Conservation (phyloP, 164 flowering plant genomes). For the Dillenia turbinata region DNA sequence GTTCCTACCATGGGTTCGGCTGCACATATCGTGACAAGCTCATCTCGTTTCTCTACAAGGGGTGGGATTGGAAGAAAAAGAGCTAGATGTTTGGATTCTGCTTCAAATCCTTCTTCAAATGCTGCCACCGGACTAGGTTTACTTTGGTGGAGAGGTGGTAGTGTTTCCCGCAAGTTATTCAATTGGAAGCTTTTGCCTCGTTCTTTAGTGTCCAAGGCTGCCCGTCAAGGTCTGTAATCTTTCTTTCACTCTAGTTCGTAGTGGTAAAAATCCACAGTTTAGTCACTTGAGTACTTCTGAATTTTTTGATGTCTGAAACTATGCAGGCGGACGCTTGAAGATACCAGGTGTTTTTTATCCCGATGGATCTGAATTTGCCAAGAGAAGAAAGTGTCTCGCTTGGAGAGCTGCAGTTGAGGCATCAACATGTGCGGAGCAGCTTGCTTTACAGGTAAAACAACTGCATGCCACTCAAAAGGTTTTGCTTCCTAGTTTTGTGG, state of each 20-base stretch:
- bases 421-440: conserved; percentile 58
- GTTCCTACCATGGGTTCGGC: conserved; percentile 69
- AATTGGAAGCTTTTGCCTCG: conserved; percentile 81
- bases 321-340: conserved; percentile 79
- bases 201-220: conserved; percentile 61
- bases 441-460: conserved; percentile 69
- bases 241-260: background rate
- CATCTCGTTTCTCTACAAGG: conserved; percentile 43
- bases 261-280: conserved; percentile 9
- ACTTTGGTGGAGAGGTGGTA: conserved; percentile 97
- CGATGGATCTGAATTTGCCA: conserved; percentile 71
- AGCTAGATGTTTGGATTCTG: conserved; percentile 33
- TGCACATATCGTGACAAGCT: conserved; percentile 45
- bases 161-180: conserved; percentile 68
- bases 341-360: conserved; percentile 72
- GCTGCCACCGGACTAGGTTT: conserved; percentile 40
- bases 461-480: too few relatives aligned
- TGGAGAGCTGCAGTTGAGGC: conserved; percentile 91
- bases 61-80: conserved; percentile 47
- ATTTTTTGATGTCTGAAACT: conserved; percentile 27
- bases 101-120: conserved; percentile 27
- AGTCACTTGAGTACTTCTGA: conserved; percentile 22
- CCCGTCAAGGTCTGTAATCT: conserved; percentile 68
- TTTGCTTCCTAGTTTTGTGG: too few relatives aligned
- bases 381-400: conserved; percentile 55